Evolutionary conservation across 805 yeast genomes (phyloP), one percentile per base, ranked within the genome.

Genomic region (Scheffersomyces lignosus): DNA sequence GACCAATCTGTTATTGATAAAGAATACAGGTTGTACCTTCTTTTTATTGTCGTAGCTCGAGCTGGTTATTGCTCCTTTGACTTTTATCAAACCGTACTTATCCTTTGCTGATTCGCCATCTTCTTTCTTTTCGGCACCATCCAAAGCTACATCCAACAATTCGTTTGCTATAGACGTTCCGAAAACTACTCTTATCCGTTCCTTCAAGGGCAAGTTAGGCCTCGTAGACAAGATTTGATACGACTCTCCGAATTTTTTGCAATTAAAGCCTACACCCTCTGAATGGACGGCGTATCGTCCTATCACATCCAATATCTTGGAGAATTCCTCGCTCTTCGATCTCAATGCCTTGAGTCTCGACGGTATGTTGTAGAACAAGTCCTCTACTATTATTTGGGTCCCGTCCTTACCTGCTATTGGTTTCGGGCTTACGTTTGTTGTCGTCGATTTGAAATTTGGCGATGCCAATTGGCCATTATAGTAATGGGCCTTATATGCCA

Each of bases 361-460:
- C 0, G 96, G 93, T 18, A 84, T 78, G 54, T 91, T 93, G 64
- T 82, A 93, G 52, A 93, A 93, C 37, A 93, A 64, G 56, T 93
- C 96, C 56, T 89, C 96, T 5, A 89, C 95, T 0, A 75, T 59
- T 18, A 93, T 77, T 43, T 81, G 87, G 0, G 99, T 93, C 0
- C 99, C 99, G 31, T 71, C 75, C 42, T 77, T 81, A 0, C 98
- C 97, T 0, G 99, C 99, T 1, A 78, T 71, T 0, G 96, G 87
- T 44, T 72, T 73, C 0, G 89, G 87, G 2, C 71, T 77, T 3
- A 55, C 28, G 0, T 48, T 58, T 4, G 62, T 64, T 2, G 66
- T 56, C 5, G 41, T 58, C 3, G 43, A 30, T 39, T 67, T 72
- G 48, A 59, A 67, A 40, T 58, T 64, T 1, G 71, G 52, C 1